phyloP scores from a whole-genome alignment of 495 filamentous ascomycete species.

The Neurospora tetrasperma region DNA sequence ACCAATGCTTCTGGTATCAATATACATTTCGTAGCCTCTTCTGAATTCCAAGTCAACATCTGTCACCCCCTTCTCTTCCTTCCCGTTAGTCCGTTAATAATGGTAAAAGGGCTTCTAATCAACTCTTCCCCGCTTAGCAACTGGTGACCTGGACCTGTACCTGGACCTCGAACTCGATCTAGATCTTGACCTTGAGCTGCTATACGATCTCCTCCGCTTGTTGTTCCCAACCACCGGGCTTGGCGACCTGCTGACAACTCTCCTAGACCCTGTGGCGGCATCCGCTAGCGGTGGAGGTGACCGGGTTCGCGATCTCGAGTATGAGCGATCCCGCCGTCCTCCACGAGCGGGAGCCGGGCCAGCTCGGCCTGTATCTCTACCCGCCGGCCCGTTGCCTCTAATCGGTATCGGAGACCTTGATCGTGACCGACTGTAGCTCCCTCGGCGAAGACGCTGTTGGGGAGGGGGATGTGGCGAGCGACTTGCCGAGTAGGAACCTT shows the following conservation, averaged over 20 bases:
- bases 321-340: neutral
- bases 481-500: constrained; percentile 11
- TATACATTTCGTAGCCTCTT: neutral
- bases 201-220: constrained; percentile 22
- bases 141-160: constrained; percentile 3
- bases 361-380: neutral
- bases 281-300: neutral
- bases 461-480: constrained; percentile 3
- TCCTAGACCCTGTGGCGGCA: constrained; percentile 2
- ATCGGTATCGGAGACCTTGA: constrained; percentile 1
- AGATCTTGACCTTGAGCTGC: constrained; percentile 14
- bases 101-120: neutral
- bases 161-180: constrained; percentile 9
- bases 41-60: neutral
- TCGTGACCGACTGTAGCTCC: constrained; percentile 7
- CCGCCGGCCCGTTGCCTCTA: neutral
- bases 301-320: constrained; percentile 7
- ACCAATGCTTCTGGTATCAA: neutral
- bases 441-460: constrained; percentile 7
- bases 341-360: neutral
- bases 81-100: constrained; percentile 3
- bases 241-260: constrained; percentile 11
- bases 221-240: constrained; percentile 6
- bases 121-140: constrained; percentile 5
- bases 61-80: neutral